Evolutionary conservation across 352 stramenopile species (phyloP).

Genomic region (Globisporangium rhizosaccharum): DNA sequence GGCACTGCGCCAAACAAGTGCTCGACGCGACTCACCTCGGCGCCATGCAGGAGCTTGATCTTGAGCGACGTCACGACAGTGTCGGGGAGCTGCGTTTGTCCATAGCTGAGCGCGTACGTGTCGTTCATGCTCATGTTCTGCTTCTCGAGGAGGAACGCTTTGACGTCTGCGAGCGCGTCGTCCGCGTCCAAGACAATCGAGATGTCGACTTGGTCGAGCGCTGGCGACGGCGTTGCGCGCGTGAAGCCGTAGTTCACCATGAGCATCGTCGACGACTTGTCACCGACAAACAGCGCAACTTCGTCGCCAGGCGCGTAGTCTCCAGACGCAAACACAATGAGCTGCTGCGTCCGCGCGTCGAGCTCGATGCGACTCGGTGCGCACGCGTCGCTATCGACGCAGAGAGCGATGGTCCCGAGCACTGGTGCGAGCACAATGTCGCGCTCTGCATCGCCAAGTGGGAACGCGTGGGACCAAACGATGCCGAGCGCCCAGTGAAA

Average conservation of each 20-base stretch:
- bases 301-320: constrained; percentile 27
- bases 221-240: constrained; percentile 11
- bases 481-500: constrained; percentile 45
- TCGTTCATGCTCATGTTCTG: constrained; percentile 40
- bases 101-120: constrained; percentile 30
- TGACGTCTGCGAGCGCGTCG: constrained; percentile 29
- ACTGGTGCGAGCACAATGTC: constrained; percentile 36
- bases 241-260: constrained; percentile 48
- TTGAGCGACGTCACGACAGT: constrained; percentile 29
- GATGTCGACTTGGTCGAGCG: constrained; percentile 39
- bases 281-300: constrained; percentile 21
- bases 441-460: constrained; percentile 14
- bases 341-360: constrained; percentile 14
- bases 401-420: constrained; percentile 34
- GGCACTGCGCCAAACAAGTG: constrained; percentile 18
- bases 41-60: constrained; percentile 36
- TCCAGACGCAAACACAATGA: constrained; percentile 29
- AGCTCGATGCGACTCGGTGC: constrained; percentile 22
- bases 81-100: constrained; percentile 10
- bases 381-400: constrained; percentile 25
- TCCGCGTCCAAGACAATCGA: constrained; percentile 34
- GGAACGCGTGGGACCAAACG: constrained; percentile 36
- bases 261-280: constrained; percentile 32
- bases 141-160: constrained; percentile 29
- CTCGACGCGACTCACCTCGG: constrained; percentile 25